Percentiles rank a stretch among this genome's conserved stretches.
phyloP scores from a whole-genome alignment of 2,329 filamentous ascomycete species.

The Xylaria sp. region DNA sequence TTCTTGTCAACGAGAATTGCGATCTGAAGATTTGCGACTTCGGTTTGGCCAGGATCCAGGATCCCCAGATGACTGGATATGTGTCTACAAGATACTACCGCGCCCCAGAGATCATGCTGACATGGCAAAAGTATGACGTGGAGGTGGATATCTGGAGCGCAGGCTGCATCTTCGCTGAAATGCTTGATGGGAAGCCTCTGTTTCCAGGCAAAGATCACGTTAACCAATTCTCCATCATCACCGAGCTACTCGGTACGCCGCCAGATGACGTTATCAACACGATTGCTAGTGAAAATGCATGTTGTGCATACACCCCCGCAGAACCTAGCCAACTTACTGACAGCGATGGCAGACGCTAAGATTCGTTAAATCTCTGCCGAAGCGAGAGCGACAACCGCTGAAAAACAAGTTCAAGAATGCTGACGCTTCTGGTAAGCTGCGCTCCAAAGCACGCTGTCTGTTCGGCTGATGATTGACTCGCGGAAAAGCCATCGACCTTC shows the following conservation, averaged over 20 bases:
- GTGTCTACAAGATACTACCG: conserved; percentile 99
- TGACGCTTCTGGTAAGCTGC: conserved; percentile 75
- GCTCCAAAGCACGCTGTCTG: not conserved
- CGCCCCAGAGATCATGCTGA: conserved; percentile 99
- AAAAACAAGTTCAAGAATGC: conserved; percentile 94
- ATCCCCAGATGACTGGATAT: conserved; percentile 99
- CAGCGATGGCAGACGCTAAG: conserved; percentile 75
- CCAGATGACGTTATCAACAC: conserved; percentile 99
- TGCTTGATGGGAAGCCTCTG: conserved; percentile 97
- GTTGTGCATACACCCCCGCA: conserved; percentile 46
- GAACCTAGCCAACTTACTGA: conserved; percentile 34
- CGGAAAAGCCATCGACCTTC: conserved; percentile 78
- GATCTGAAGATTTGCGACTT: conserved; percentile 99
- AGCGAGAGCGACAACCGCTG: conserved; percentile 89
- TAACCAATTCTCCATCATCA: conserved; percentile 99
- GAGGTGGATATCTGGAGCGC: conserved; percentile 99
- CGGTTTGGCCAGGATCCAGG: conserved; percentile 94
- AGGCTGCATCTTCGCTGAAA: conserved; percentile 98
- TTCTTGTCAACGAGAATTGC: conserved; percentile 99
- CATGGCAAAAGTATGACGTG: conserved; percentile 99
- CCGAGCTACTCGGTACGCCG: conserved; percentile 92
- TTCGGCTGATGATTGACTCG: conserved; percentile 15
- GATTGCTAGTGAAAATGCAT: conserved; percentile 96
- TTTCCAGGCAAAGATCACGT: conserved; percentile 99
- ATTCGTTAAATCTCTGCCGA: conserved; percentile 97